phyloP scores from a whole-genome alignment of 139 green algal species.

The Closterium sp. region DNA sequence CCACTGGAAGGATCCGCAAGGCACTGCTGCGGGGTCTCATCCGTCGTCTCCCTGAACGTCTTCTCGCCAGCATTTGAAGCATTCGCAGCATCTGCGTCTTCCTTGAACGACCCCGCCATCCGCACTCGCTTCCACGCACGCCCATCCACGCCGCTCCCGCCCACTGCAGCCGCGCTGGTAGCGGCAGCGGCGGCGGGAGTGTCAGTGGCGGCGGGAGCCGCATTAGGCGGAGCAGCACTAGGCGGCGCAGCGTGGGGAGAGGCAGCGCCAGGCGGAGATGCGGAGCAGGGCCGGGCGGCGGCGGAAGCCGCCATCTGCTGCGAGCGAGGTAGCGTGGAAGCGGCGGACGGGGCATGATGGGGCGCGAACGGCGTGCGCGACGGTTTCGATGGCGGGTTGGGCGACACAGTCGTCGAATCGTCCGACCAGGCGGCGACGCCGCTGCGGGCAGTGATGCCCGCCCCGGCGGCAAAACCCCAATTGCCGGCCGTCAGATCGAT shows the following conservation, averaged over 20 bases:
- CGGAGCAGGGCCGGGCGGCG: neutral
- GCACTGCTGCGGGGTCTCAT: neutral
- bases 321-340: neutral
- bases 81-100: too few relatives aligned
- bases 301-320: neutral
- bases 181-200: too few relatives aligned
- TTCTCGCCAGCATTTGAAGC: neutral
- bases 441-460: too few relatives aligned
- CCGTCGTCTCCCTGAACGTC: too few relatives aligned
- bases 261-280: neutral
- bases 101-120: neutral
- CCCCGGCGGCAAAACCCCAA: neutral
- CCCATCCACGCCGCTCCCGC: neutral
- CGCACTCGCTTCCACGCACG: neutral
- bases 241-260: neutral
- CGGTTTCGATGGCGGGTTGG: neutral
- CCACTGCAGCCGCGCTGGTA: too few relatives aligned
- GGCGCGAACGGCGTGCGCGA: neutral
- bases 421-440: neutral
- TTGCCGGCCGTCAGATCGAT: neutral
- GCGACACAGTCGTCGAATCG: neutral
- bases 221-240: too few relatives aligned
- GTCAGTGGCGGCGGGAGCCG: too few relatives aligned
- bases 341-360: neutral
- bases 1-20: too few relatives aligned